phyloP scores from a whole-genome alignment of 805 yeast species.

The Danielia reshetovae region DNA sequence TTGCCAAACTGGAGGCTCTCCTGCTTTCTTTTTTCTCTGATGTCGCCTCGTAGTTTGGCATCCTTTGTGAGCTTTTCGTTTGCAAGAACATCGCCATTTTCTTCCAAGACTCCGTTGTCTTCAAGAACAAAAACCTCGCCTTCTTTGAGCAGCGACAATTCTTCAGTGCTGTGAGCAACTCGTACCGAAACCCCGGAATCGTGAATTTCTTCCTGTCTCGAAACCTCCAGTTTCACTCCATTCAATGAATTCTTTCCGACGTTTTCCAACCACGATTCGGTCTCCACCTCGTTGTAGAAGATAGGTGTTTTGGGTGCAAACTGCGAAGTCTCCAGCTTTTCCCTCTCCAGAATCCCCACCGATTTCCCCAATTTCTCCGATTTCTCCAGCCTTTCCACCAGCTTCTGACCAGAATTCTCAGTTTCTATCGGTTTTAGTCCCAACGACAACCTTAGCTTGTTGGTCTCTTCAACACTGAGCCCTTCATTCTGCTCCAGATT shows the following conservation, averaged over 20 bases:
- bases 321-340: constrained; percentile 18
- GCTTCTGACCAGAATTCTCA: constrained; percentile 5
- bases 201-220: constrained; percentile 22
- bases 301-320: background rate
- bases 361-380: constrained; percentile 3
- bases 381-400: constrained; percentile 2
- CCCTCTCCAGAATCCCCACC: constrained; percentile 7
- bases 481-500: background rate
- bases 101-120: constrained; percentile 41
- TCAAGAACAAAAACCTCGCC: constrained; percentile 55
- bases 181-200: too few relatives aligned
- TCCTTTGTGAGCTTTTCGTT: constrained; percentile 31
- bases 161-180: constrained; percentile 44
- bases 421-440: constrained; percentile 10
- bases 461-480: constrained; percentile 6
- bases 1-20: constrained; percentile 5
- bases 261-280: constrained; percentile 14
- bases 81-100: constrained; percentile 29
- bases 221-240: too few relatives aligned
- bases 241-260: too few relatives aligned
- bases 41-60: constrained; percentile 26
- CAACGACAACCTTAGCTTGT: constrained; percentile 15
- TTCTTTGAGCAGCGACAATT: constrained; percentile 34
- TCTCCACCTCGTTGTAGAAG: constrained; percentile 11
- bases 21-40: constrained; percentile 22